Evolutionary conservation across 345 rosid species (phyloP), one percentile per base, ranked within the genome.

Genomic region (Lepidium africanum): DNA sequence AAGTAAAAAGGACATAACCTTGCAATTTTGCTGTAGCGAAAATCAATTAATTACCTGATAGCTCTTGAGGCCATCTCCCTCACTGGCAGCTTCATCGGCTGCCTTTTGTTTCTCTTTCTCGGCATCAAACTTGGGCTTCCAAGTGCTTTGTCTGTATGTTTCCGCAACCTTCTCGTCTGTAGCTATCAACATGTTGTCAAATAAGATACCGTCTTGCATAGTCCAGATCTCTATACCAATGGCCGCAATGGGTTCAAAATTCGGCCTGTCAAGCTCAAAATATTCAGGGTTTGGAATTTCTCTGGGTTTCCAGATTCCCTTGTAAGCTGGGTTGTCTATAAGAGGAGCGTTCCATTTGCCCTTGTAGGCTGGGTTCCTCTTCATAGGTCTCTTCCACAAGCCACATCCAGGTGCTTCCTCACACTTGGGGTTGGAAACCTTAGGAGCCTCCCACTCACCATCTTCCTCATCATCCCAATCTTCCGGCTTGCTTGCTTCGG

Each of bases 401-500:
- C 96, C 96, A 65, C 96, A 89, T 36, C 96, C 96, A 1, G 90
- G 96, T 58, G 83, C 86, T 49, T 67, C 14, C 57, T 81, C 86
- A 65, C 96, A 89, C 41, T 78, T 85, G 35, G 96, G 88, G 80
- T 89, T 89, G 10, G 80, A 81, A 61, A 83, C 73, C 81, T 86
- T 89, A 3, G 90, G 92, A 41, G 92, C 86, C 55, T 89, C 96
- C 90, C 92, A 89, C 72, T 81, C 84, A 75, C 96, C 96, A 72
- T 89, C 92, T 79, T 89, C 96, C 71, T 89, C 96, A 10, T 89
- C 96, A 81, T 89, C 92, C 96, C 92, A 89, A 68, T 89, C 96
- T 70, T 89, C 92, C 0, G 92, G 96, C 74, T 89, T 89, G 42
- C 82, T 66, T 9, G 92, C 96, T 39, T 89, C 90, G 6, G 92